Base-by-base conservation (phyloP, 306 rosid species). In the Rosa chinensis region DNA sequence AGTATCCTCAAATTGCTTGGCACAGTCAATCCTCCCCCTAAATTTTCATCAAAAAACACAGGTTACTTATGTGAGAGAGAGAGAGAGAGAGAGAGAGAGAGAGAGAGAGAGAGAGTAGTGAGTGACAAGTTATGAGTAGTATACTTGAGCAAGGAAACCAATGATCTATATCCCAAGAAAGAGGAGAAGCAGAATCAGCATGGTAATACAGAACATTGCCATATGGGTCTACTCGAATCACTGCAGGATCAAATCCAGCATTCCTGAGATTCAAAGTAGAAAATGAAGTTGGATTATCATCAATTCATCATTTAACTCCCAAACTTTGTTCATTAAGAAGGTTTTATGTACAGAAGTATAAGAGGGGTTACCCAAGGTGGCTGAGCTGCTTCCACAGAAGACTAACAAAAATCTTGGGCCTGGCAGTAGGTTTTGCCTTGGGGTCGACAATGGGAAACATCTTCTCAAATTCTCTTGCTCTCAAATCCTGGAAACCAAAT, bases 141-240 rank as follows among this genome's bases (percentile, higher is more conserved):
- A 67, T 82, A 96, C 97, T 93, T 87, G 98, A 91, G 89, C 93
- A 87, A 77, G 99, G 99, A 88, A 96, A 96, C 97, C 98, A 96
- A 53, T 96, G 99, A 87, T 96, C 97, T 18, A 96, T 80, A 25
- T 93, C 98, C 99, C 99, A 96, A 84, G 99, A 94, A 39, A 96
- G 90, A 63, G 99, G 97, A 79, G 99, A 96, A 5, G 93, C 92
- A 20, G 98, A 90, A 76, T 96, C 99, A 12, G 99, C 99, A 73
- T 93, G 97, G 85, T 81, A 96, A 79, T 96, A 89, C 12, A 96
- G 86, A 12, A 96, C 99, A 85, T 96, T 96, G 49, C 99, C 98
- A 55, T 90, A 89, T 5, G 81, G 88, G 78, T 96, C 98, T 0
- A 96, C 94, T 80, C 99, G 92, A 80, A 96, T 91, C 23, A 90